Percentiles rank a stretch among this genome's conserved stretches.
Conservation (phyloP, 1,284 basidiomycete genomes). For the Ustilago xerochloae region DNA sequence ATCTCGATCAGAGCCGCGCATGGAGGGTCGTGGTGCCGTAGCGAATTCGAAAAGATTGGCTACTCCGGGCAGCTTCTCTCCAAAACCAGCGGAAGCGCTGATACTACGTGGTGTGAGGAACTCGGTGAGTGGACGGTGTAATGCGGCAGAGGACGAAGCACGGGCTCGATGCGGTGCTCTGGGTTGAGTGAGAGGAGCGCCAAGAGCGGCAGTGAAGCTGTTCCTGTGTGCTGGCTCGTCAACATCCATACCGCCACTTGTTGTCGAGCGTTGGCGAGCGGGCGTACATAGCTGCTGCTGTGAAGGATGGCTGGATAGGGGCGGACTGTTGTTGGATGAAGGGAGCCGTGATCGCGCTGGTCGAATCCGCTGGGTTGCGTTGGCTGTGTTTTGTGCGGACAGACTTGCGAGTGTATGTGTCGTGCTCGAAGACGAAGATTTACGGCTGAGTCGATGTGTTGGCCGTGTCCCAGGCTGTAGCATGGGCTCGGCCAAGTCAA, state of each 20-base stretch:
- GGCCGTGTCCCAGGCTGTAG: constrained; percentile 44
- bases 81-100: constrained; percentile 45
- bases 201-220: background rate
- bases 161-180: constrained; percentile 29
- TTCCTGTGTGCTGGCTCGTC: constrained; percentile 9
- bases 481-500: constrained; percentile 32
- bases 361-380: constrained; percentile 9
- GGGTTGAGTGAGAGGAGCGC: constrained; percentile 6
- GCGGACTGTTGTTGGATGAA: constrained; percentile 15
- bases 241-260: constrained; percentile 21
- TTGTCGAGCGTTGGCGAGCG: constrained; percentile 32
- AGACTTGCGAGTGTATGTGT: constrained; percentile 31
- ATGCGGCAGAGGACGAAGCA: constrained; percentile 46
- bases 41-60: constrained; percentile 57
- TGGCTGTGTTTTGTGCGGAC: constrained; percentile 4
- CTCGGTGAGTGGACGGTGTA: constrained; percentile 39
- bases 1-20: constrained; percentile 25
- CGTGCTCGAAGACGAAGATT: constrained; percentile 26
- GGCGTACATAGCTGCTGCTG: constrained; percentile 28
- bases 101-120: constrained; percentile 52
- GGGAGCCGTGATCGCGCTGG: constrained; percentile 25
- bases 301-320: constrained; percentile 1
- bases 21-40: constrained; percentile 41
- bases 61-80: constrained; percentile 42
- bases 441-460: constrained; percentile 30